These are phyloP conservation scores for Daldinia grandis DNA, from an alignment of 495 filamentous ascomycete species.

Conservation along the genomic window DNA sequence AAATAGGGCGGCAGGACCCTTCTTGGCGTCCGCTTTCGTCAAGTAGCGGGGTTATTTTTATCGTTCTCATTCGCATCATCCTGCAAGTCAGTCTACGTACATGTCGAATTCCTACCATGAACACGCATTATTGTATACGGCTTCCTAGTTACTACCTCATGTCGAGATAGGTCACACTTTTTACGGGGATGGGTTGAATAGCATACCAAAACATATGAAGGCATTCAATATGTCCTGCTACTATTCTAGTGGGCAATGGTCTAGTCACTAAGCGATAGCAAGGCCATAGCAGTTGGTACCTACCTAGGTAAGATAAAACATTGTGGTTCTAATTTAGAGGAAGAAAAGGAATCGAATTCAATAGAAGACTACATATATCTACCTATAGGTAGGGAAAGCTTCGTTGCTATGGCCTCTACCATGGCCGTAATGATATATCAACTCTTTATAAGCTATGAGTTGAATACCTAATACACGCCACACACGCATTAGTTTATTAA, in stretches of 20 bases:
- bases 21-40: background rate
- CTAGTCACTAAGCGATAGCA: background rate
- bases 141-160: background rate
- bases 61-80: background rate
- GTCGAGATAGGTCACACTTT: background rate
- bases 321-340: too few species aligned
- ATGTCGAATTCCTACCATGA: background rate
- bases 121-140: background rate
- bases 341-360: too few species aligned
- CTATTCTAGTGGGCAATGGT: background rate
- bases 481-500: background rate
- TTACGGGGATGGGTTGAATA: background rate
- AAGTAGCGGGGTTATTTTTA: background rate
- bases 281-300: background rate
- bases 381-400: too few species aligned
- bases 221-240: background rate
- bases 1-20: slow-evolving; percentile 8
- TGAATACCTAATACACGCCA: background rate
- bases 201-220: background rate
- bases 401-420: background rate
- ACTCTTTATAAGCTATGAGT: background rate
- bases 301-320: background rate
- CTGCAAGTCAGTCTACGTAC: background rate
- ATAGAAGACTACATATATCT: too few species aligned
- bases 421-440: background rate